A percentile compares a stretch with the other conserved stretches of the same genome.
These are phyloP conservation scores for Marasmius oreades DNA, from an alignment of 1,284 basidiomycete species.

Conservation along the genomic window DNA sequence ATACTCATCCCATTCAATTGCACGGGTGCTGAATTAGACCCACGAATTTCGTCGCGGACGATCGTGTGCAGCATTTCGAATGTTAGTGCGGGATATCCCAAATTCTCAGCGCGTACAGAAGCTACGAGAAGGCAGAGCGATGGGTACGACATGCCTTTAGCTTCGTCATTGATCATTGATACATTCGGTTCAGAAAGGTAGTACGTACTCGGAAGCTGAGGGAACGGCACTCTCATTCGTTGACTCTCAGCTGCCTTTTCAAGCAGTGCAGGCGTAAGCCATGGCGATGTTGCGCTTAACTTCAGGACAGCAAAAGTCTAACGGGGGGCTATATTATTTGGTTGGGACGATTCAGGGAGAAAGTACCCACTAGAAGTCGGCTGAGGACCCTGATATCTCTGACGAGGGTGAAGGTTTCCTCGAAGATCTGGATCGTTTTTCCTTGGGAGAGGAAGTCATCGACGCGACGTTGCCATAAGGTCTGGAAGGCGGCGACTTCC, in stretches of 20 bases:
- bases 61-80: constrained; percentile 77
- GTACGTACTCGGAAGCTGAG: constrained; percentile 49
- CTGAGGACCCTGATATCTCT: constrained; percentile 65
- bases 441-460: constrained; percentile 52
- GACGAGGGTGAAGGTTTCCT: constrained; percentile 62
- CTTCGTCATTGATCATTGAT: constrained; percentile 5
- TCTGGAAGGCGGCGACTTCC: constrained; percentile 36
- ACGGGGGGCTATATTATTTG: constrained; percentile 1
- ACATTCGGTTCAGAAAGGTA: neutral
- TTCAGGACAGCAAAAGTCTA: constrained; percentile 50
- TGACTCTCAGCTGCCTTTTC: constrained; percentile 43
- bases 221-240: constrained; percentile 46
- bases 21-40: constrained; percentile 68
- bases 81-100: constrained; percentile 66
- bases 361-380: constrained; percentile 59
- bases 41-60: constrained; percentile 64
- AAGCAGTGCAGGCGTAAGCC: constrained; percentile 42
- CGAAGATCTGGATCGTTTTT: constrained; percentile 39
- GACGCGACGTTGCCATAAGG: constrained; percentile 58
- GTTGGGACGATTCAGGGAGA: constrained; percentile 17
- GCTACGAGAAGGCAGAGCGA: constrained; percentile 73
- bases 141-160: constrained; percentile 63
- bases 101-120: constrained; percentile 55
- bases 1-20: constrained; percentile 68
- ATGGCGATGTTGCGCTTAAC: constrained; percentile 49